Percentiles rank a stretch among this genome's conserved stretches.
phyloP scores from a whole-genome alignment of 1,284 basidiomycete genomes.

The Sanghuangporus weigelae region DNA sequence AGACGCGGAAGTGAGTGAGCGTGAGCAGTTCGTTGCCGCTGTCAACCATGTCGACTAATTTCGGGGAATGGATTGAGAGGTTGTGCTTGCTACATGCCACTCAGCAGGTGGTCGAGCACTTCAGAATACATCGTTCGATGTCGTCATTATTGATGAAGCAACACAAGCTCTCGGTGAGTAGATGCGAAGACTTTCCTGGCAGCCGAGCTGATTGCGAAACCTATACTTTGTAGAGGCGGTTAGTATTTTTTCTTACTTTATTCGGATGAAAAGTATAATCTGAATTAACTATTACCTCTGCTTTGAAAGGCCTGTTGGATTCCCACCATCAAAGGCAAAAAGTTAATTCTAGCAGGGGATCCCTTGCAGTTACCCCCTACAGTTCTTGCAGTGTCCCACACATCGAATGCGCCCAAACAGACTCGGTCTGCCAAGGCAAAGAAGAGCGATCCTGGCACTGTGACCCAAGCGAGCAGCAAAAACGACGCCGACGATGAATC shows the following conservation, averaged over 20 bases:
- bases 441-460: constrained; percentile 9
- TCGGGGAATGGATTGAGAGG: constrained; percentile 33
- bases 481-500: background rate
- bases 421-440: constrained; percentile 26
- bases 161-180: constrained; percentile 70
- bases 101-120: constrained; percentile 81
- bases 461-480: background rate
- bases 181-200: background rate
- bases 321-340: constrained; percentile 85
- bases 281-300: constrained; percentile 10
- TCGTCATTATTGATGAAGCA: constrained; percentile 93
- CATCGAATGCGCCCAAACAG: constrained; percentile 28
- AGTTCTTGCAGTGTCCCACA: constrained; percentile 49
- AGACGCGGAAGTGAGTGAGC: constrained; percentile 57
- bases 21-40: background rate
- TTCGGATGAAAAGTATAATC: constrained; percentile 62
- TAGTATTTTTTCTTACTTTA: background rate
- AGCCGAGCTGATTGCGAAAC: background rate
- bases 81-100: constrained; percentile 92
- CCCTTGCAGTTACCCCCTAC: constrained; percentile 93
- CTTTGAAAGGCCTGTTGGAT: constrained; percentile 85
- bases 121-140: constrained; percentile 76
- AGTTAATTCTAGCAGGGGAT: constrained; percentile 86
- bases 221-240: background rate
- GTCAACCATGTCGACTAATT: background rate